Conservation (phyloP, 2,329 filamentous ascomycete species). For the Aspergillus spinulosporus region DNA sequence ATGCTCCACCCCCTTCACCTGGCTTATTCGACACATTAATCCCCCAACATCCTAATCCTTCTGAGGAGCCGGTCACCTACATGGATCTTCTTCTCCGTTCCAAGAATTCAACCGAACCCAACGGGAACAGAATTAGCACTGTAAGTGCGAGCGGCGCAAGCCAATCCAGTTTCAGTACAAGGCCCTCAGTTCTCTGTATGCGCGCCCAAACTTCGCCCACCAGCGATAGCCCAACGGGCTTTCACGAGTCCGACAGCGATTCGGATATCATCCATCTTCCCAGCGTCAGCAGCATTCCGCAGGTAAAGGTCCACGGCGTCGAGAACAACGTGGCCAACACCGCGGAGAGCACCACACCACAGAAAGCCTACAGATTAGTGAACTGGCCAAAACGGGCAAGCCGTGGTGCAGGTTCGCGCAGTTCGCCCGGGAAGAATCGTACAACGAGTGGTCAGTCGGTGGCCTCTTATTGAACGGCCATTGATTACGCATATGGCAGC, state of each 20-base stretch:
- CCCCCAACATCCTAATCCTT: constrained; percentile 8
- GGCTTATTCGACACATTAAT: constrained; percentile 29
- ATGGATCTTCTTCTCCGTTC: constrained; percentile 32
- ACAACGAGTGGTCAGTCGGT: constrained; percentile 24
- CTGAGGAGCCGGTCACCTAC: constrained; percentile 29
- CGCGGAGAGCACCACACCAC: constrained; percentile 27
- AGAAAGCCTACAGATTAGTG: constrained; percentile 33
- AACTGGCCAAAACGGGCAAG: constrained; percentile 31
- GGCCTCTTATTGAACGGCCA: constrained; percentile 26
- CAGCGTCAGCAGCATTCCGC: constrained; percentile 25
- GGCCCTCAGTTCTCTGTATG: constrained; percentile 35
- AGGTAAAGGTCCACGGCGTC: constrained; percentile 34
- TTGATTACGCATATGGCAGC: neutral
- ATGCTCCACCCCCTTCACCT: constrained; percentile 39
- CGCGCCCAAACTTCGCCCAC: constrained; percentile 34
- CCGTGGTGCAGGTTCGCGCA: constrained; percentile 7
- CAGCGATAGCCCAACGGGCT: constrained; percentile 22
- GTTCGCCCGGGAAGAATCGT: constrained; percentile 18
- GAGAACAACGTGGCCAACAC: constrained; percentile 38
- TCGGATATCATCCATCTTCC: constrained; percentile 40
- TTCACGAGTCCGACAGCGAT: constrained; percentile 32
- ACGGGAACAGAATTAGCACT: constrained; percentile 13
- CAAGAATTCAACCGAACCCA: constrained; percentile 17
- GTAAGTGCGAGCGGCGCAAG: constrained; percentile 16
- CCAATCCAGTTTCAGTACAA: constrained; percentile 12